phyloP scores from a whole-genome alignment of 495 filamentous ascomycete species.

The Trichocladium uniseriatum region DNA sequence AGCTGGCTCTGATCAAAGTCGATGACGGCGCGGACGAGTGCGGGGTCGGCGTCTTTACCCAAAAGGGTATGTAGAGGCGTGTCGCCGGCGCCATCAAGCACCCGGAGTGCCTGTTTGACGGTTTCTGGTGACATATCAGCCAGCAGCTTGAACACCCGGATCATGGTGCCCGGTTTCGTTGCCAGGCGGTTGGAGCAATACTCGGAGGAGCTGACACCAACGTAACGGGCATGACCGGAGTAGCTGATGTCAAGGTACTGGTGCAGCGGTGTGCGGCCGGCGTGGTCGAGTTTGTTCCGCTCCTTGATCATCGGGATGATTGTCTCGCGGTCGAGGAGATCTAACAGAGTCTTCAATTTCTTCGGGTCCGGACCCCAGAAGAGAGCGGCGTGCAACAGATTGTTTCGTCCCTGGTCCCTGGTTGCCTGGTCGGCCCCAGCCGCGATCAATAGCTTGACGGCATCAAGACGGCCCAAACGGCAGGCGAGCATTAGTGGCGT shows the following conservation, averaged over 20 bases:
- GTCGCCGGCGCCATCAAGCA: conserved; percentile 59
- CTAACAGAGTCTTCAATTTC: conserved; percentile 36
- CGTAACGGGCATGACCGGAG: no score
- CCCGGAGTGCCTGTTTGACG: conserved; percentile 38
- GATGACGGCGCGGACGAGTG: conserved; percentile 41
- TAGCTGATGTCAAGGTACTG: neutral
- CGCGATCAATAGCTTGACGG: conserved; percentile 49
- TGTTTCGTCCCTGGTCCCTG: conserved; percentile 44
- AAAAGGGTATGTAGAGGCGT: conserved; percentile 53
- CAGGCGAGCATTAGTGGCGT: conserved; percentile 57
- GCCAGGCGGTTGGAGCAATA: no score
- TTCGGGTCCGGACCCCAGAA: conserved; percentile 16
- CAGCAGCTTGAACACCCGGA: conserved; percentile 33
- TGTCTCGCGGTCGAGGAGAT: conserved; percentile 44
- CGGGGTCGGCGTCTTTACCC: conserved; percentile 21
- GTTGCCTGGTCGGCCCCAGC: conserved; percentile 56
- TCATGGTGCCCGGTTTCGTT: no score
- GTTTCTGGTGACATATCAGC: conserved; percentile 42
- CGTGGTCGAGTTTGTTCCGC: conserved; percentile 25
- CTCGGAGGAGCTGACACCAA: no score
- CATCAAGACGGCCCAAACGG: conserved; percentile 37
- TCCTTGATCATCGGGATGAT: conserved; percentile 31
- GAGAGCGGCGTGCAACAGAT: conserved; percentile 52
- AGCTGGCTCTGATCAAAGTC: conserved; percentile 48
- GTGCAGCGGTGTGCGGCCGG: conserved; percentile 35